Conservation (phyloP, 257 asterid species). For the Penstemon eatonii region DNA sequence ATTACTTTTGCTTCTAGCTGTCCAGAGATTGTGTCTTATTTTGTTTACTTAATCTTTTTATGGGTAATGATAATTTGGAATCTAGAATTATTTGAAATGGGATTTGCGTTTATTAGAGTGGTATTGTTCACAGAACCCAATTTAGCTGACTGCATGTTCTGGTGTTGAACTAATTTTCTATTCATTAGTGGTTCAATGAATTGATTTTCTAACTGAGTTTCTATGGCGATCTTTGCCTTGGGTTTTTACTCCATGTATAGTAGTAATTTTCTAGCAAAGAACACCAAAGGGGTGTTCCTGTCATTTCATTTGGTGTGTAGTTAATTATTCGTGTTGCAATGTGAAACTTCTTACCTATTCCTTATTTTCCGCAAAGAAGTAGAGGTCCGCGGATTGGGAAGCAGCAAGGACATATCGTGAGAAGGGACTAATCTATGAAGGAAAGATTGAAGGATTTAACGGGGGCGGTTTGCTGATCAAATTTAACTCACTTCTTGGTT, state of each 20-base stretch:
- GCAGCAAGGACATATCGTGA: conserved; percentile 68
- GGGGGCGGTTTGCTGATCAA: conserved; percentile 86
- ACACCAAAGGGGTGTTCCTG: not conserved
- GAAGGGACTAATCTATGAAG: conserved; percentile 61
- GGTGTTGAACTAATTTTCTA: not conserved
- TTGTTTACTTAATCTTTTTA: not conserved
- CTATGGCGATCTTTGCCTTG: too few species aligned
- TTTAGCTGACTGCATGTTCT: too few species aligned
- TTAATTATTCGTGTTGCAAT: conserved; percentile 20
- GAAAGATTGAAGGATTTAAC: conserved; percentile 74
- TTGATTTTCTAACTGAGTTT: not conserved
- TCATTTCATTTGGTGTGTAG: conserved; percentile 2
- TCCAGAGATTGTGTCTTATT: not conserved
- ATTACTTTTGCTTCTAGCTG: not conserved
- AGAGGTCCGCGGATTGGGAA: conserved; percentile 99
- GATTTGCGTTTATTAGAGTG: too few species aligned
- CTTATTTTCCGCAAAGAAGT: conserved; percentile 74
- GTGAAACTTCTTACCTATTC: conserved; percentile 36
- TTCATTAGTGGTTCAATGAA: not conserved
- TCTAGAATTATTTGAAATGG: not conserved
- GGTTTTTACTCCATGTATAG: not conserved
- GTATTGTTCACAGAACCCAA: not conserved
- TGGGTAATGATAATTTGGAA: not conserved
- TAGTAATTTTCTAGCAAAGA: not conserved
- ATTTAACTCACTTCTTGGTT: conserved; percentile 79